Base-by-base conservation (phyloP, 495 filamentous ascomycete genomes). In the Xylaria intraflava region DNA sequence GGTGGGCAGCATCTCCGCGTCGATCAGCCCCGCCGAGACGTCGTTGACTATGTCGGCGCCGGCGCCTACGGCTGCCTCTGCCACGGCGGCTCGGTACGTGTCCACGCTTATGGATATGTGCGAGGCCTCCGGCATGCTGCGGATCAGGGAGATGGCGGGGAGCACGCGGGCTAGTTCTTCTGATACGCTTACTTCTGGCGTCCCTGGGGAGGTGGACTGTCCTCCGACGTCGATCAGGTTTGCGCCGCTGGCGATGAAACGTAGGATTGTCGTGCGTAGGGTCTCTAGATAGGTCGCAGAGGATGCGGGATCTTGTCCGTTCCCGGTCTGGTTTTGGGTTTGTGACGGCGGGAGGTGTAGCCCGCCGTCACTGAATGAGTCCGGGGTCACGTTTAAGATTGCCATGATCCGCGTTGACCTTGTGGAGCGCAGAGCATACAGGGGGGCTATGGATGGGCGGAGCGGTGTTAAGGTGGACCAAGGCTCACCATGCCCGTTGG, bases 1-100 rank as follows among this genome's bases (percentile, higher is more conserved):
- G 0, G 88, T 92, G 6, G 81, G 64, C 0, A 98, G 78, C 90
- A 98, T 96, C 0, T 81, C 79, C 0, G 81, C 71, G 62, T 97
- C 93, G 36, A 95, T 73, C 2, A 72, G 64, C 10, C 93, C 93
- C 5, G 85, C 89, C 0, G 89, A 94, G 36, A 98, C 82, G 68
- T 98, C 93, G 73, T 98, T 98, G 68, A 98, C 81, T 58, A 98
- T 88, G 61, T 97, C 84, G 5, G 93, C 92, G 43, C 93, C 93
- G 0, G 88, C 89, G 45, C 78, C 69, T 38, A 92, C 78, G 16
- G 90, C 90, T 23, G 82, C 84, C 43, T 79, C 77, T n/a, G 92
- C 93, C 1, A 98, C 93, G 11, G 71, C 70, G 0, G 93, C 86
- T 51, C 89, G 87, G 74, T 95, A 98, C 1, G 93, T 98, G 69